Base-by-base conservation (phyloP, 108 stramenopile genomes). In the Nitzschia sp. region DNA sequence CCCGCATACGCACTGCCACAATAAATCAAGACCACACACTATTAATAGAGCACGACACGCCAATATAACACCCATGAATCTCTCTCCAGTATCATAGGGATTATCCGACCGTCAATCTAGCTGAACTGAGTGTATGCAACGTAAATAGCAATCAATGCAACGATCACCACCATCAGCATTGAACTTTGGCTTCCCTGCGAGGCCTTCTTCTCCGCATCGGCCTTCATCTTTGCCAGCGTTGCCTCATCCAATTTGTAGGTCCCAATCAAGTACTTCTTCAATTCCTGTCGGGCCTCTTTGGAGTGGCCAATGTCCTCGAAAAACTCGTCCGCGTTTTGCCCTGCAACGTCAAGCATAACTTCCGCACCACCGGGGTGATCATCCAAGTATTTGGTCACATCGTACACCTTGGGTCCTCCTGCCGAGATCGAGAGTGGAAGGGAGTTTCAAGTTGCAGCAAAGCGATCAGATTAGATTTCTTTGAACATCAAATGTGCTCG, bases 301-400 rank as follows among this genome's bases (percentile, higher is more conserved):
- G 96, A 97, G 74, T 98, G 98, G 1, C 98, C 98, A 82, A 97
- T 98, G 66, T 97, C 98, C 78, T 98, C 98, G 76, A 98, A 98
- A 81, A 97, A 95, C 76, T 96, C 96, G 71, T 96, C 95, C 19
- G 94, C 95, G 78, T 97, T 92, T 77, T 88, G 75, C 30, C 97
- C 97, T 26, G 86, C 88, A 18, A 95, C 82, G 71, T 98, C 96
- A 62, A 98, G 77, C 77, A 98, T 79, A 13, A 98, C 93, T 76
- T 98, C 96, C 21, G 91, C 91, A 33, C 97, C 97, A 58, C 98
- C 98, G 18, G 98, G 94, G 75, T 99, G 98, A 67, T 98, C 93
- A 63, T 97, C 94, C 66, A 98, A 82, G 81, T 98, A 99, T 48
- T 83, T 87, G n/a, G 97, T 84, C 6, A 99, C 95, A 71, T 99